These are phyloP conservation scores for Colletotrichum scovillei DNA, from an alignment of 2,329 filamentous ascomycete genomes.

Conservation along the genomic window DNA sequence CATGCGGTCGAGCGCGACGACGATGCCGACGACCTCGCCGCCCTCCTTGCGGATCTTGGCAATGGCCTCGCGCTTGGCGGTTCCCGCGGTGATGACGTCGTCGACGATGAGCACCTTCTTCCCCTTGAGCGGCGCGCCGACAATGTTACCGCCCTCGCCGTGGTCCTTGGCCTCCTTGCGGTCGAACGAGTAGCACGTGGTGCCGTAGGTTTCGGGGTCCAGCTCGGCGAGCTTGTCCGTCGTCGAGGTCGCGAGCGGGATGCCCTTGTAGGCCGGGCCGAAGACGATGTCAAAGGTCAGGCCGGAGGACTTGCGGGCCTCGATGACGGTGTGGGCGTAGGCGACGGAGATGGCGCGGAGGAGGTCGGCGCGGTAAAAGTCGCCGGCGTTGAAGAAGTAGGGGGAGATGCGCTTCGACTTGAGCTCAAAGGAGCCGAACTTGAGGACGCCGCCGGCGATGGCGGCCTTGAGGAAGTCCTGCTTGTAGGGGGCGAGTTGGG, in stretches of 20 bases:
- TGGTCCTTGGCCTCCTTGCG: conserved; percentile 97
- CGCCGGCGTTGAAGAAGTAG: conserved; percentile 98
- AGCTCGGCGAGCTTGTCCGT: conserved; percentile 80
- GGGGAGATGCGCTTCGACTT: conserved; percentile 93
- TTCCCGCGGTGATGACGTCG: conserved; percentile 96
- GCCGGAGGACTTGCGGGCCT: conserved; percentile 52
- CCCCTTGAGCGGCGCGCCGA: conserved; percentile 85
- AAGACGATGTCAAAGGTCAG: conserved; percentile 87
- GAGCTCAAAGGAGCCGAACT: conserved; percentile 86
- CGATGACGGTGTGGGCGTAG: conserved; percentile 76
- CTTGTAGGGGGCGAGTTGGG: conserved; percentile 72
- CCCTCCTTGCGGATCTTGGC: conserved; percentile 89
- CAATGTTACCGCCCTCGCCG: conserved; percentile 93
- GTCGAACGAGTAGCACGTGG: conserved; percentile 89
- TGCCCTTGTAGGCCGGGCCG: conserved; percentile 96
- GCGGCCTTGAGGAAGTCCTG: conserved; percentile 77
- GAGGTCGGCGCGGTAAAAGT: conserved; percentile 85
- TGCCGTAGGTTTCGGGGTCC: conserved; percentile 72
- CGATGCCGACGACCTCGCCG: conserved; percentile 85
- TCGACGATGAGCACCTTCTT: conserved; percentile 92
- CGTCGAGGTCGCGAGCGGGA: conserved; percentile 85
- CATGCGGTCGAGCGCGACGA: conserved; percentile 88
- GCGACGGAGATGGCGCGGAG: conserved; percentile 82
- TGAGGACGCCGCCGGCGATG: conserved; percentile 76
- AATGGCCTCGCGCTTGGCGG: conserved; percentile 92